Percentiles rank a stretch among this genome's conserved stretches.
phyloP scores from a whole-genome alignment of 2,329 filamentous ascomycete species.

The Westerdykella aurantiaca region DNA sequence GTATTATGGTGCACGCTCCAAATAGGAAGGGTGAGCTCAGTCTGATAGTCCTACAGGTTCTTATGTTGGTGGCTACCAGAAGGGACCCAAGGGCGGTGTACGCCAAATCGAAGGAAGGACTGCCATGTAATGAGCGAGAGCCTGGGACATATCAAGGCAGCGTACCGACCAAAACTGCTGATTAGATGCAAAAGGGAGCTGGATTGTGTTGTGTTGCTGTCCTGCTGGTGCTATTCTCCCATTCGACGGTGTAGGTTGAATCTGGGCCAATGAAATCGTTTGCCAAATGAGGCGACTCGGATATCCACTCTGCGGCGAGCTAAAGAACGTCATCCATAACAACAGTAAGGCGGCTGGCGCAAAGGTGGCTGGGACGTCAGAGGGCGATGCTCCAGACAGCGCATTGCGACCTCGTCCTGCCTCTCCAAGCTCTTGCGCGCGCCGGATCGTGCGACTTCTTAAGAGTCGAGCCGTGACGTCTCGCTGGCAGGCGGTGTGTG shows the following conservation, averaged over 20 bases:
- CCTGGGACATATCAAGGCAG: neutral
- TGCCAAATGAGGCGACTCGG: slow-evolving; percentile 27
- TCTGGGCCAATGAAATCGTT: slow-evolving; percentile 31
- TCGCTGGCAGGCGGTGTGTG: slow-evolving; percentile 33
- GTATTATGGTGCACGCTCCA: slow-evolving; percentile 17
- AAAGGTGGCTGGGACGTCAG: slow-evolving; percentile 29
- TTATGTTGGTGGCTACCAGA: too few relatives aligned
- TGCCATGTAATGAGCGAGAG: neutral
- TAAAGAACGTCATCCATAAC: slow-evolving; percentile 31
- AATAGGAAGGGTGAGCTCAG: slow-evolving; percentile 1
- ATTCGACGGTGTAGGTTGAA: slow-evolving; percentile 26
- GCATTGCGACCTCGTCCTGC: slow-evolving; percentile 35
- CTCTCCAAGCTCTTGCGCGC: slow-evolving; percentile 21
- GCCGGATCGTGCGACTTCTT: slow-evolving; percentile 29
- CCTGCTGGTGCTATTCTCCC: slow-evolving; percentile 17
- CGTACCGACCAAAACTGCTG: neutral
- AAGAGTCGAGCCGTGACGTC: slow-evolving; percentile 23
- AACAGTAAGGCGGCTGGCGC: slow-evolving; percentile 17
- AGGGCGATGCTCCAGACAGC: slow-evolving; percentile 29
- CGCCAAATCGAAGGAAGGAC: neutral
- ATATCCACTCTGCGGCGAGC: slow-evolving; percentile 24
- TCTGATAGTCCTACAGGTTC: slow-evolving; percentile 19
- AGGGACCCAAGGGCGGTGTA: neutral
- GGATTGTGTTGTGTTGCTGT: neutral
- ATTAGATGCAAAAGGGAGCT: neutral